Percentiles rank a stretch among this genome's conserved stretches.
phyloP scores from a whole-genome alignment of 2,329 filamentous ascomycete species.

The Aspergillus ruber region DNA sequence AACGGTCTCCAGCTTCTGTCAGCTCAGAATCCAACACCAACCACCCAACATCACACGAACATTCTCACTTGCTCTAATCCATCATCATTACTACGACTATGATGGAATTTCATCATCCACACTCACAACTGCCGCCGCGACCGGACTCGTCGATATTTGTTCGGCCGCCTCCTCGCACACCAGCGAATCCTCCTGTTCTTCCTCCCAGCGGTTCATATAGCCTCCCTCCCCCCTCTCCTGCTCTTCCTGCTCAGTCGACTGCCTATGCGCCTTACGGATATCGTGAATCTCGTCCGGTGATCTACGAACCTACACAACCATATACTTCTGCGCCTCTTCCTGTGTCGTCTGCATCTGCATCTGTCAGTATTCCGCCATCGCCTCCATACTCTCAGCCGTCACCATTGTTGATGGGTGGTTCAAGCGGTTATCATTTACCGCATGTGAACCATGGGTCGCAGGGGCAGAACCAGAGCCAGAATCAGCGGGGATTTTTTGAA shows the following conservation, averaged over 20 bases:
- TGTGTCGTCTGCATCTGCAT: constrained; percentile 1
- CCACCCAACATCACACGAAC: background rate
- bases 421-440: constrained; percentile 15
- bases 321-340: constrained; percentile 2
- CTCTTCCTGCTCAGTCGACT: constrained; percentile 15
- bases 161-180: constrained; percentile 1
- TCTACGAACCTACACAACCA: constrained; percentile 3
- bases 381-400: no score
- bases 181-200: constrained; percentile 5
- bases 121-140: constrained; percentile 17
- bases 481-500: constrained; percentile 3
- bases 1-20: no score
- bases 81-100: constrained; percentile 7
- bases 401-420: constrained; percentile 8
- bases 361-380: background rate
- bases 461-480: constrained; percentile 4
- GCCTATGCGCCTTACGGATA: constrained; percentile 11
- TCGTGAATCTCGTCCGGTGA: constrained; percentile 14
- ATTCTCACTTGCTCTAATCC: background rate
- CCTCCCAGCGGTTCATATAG: background rate
- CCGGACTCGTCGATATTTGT: constrained; percentile 27
- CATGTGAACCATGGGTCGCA: constrained; percentile 15
- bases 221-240: constrained; percentile 22
- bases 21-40: background rate
- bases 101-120: constrained; percentile 21